These are phyloP conservation scores for Scytalidium sp. DNA, from an alignment of 2,329 filamentous ascomycete species.

Conservation along the genomic window DNA sequence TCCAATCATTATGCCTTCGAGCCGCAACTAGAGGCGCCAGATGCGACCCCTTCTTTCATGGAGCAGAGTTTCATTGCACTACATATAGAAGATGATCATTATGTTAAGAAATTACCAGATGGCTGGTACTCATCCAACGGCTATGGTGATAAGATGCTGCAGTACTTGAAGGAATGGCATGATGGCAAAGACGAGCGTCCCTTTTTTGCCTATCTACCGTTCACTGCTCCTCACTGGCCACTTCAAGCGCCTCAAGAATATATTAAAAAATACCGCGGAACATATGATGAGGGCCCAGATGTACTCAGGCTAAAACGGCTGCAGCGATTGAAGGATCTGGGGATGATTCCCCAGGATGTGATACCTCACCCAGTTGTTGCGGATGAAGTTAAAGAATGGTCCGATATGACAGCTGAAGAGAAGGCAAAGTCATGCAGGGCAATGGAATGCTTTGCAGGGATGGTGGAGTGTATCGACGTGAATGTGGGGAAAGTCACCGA, in stretches of 20 bases:
- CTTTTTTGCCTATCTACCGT: slow-evolving; percentile 49
- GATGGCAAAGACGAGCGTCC: slow-evolving; percentile 24
- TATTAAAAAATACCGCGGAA: slow-evolving; percentile 38
- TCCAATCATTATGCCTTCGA: slow-evolving; percentile 38
- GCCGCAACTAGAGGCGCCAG: slow-evolving; percentile 28
- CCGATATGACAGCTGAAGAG: slow-evolving; percentile 42
- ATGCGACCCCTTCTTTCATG: slow-evolving; percentile 32
- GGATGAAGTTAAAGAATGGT: slow-evolving; percentile 46
- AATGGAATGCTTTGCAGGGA: slow-evolving; percentile 61
- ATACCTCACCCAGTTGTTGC: slow-evolving; percentile 48
- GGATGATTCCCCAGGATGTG: slow-evolving; percentile 49
- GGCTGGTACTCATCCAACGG: slow-evolving; percentile 11
- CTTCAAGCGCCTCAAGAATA: slow-evolving; percentile 39
- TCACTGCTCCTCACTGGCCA: slow-evolving; percentile 52
- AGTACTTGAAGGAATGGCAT: slow-evolving; percentile 8
- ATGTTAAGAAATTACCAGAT: slow-evolving; percentile 24
- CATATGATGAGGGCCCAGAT: slow-evolving; percentile 59
- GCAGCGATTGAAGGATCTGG: slow-evolving; percentile 53
- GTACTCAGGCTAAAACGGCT: slow-evolving; percentile 50
- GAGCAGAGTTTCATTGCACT: slow-evolving; percentile 33
- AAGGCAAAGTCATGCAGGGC: slow-evolving; percentile 45
- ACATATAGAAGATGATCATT: slow-evolving; percentile 16
- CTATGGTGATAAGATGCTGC: slow-evolving; percentile 10
- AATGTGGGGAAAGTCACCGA: slow-evolving; percentile 57
- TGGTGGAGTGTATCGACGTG: slow-evolving; percentile 60